Percentiles rank a stretch among this genome's conserved stretches.
phyloP scores from a whole-genome alignment of 257 asterid genomes.

The Mentha longifolia region DNA sequence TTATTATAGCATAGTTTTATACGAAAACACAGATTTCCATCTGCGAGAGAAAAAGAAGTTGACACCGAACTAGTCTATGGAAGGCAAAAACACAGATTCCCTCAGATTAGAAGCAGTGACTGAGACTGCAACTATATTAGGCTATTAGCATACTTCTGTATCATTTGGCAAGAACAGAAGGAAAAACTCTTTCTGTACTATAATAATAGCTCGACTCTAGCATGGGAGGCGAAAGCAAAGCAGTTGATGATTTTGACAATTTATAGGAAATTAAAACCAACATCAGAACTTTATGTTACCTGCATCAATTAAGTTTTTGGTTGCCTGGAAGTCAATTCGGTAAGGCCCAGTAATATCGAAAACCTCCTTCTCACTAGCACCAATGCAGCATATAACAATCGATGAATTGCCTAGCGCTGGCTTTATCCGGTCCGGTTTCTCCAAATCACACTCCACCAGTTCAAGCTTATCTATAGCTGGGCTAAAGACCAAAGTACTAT shows the following conservation, averaged over 20 bases:
- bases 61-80: background rate
- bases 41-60: background rate
- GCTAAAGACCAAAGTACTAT: constrained; percentile 78
- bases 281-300: constrained; percentile 46
- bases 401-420: constrained; percentile 82
- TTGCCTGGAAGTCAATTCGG: constrained; percentile 85
- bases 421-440: constrained; percentile 62
- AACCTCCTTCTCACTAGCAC: constrained; percentile 96
- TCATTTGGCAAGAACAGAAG: background rate
- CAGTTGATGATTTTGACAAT: background rate
- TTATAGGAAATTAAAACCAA: background rate
- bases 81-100: no score
- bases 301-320: constrained; percentile 89
- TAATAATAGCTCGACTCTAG: background rate
- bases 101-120: background rate
- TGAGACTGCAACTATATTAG: constrained; percentile 1
- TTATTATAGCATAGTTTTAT: constrained; percentile 13
- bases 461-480: constrained; percentile 99
- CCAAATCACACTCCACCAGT: constrained; percentile 95
- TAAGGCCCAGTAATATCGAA: constrained; percentile 87
- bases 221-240: constrained; percentile 3
- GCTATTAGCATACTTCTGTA: constrained; percentile 3
- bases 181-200: background rate
- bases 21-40: background rate
- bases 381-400: constrained; percentile 86